Evolutionary conservation across 2,329 filamentous ascomycete genomes (phyloP), one percentile per base, ranked within the genome.

Genomic region (Stylonectria norvegica): DNA sequence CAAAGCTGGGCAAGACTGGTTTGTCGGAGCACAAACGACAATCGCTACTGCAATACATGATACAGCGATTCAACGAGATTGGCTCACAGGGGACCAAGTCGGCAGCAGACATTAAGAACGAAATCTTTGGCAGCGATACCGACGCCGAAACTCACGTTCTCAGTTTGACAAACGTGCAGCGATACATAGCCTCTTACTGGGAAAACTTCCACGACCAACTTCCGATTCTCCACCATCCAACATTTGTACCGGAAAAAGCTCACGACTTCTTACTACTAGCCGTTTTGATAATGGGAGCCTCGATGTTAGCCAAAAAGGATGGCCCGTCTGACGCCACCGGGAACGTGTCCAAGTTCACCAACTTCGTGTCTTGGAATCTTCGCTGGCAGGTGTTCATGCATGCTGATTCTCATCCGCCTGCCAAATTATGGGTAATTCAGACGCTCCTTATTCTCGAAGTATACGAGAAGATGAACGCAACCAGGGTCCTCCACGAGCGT

Each of bases 311-410:
- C 12, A 56, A 53, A 31, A 56, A 52, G 17, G 47, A 37, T 2
- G 20, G 36, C 3, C 36, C 43, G 3, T 35, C 47, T 12, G 54
- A 52, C 20, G 47, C 34, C 15, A 34, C 46, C 27, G 54, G 53
- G 5, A 57, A 56, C 43, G 52, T 57, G 42, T 48, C 52, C 42
- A 57, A 57, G 14, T 57, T 57, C 30, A 57, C 54, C 18, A 57
- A 55, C 2, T 57, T 57, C 22, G 55, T 57, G 4, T 57, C 55
- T 2, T 57, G 55, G 55, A 57, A 57, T 17, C 38, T 57, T 1
- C 49, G 55, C 5, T 57, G 55, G 55, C 55, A 57, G 23, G 54
- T 57, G 3, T 57, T 57, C 35, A 57, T 57, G 55, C 55, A 57
- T 12, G 54, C 55, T 8, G 55, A 57, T 22, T 57, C 55, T 8